phyloP scores from a whole-genome alignment of 164 flowering plant genomes.

The Dillenia suffruticosa region DNA sequence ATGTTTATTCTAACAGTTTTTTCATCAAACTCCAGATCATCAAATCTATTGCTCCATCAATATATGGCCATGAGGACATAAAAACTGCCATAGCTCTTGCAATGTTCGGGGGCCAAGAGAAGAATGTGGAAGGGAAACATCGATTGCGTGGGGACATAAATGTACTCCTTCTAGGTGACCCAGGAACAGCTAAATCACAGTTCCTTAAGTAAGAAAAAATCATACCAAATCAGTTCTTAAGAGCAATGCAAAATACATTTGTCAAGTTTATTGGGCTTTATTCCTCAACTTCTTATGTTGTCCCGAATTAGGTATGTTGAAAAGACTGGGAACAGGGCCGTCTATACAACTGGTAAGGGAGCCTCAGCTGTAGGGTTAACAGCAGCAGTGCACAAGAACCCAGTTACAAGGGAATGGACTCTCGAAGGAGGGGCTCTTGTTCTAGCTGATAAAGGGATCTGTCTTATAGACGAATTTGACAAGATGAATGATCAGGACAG shows the following conservation, averaged over 20 bases:
- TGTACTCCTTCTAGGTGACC: conserved; percentile 94
- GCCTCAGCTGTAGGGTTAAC: conserved; percentile 99
- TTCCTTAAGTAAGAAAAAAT: conserved; percentile 72
- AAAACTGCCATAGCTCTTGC: conserved; percentile 97
- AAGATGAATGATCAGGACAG: conserved; percentile 99
- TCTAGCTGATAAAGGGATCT: conserved; percentile 91
- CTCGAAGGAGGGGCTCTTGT: conserved; percentile 99
- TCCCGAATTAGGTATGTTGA: conserved; percentile 70
- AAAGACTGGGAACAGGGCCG: conserved; percentile 96
- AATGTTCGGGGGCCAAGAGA: conserved; percentile 99
- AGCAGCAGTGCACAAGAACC: conserved; percentile 98
- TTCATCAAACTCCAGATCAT: conserved; percentile 46
- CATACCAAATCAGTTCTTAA: background rate
- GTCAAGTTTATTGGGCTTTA: background rate
- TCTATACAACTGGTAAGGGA: conserved; percentile 98
- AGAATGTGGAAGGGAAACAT: conserved; percentile 93
- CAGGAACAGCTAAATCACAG: conserved; percentile 99
- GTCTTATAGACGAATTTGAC: conserved; percentile 98
- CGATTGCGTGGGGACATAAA: conserved; percentile 92
- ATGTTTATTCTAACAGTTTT: conserved; percentile 1
- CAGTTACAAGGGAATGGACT: conserved; percentile 95
- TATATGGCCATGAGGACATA: conserved; percentile 97
- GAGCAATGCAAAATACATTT: background rate
- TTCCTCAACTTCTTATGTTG: background rate
- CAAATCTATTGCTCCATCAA: conserved; percentile 97